Evolutionary conservation across 148 eudicot genomes (phyloP).

Genomic region (Pharnaceum exiguum): DNA sequence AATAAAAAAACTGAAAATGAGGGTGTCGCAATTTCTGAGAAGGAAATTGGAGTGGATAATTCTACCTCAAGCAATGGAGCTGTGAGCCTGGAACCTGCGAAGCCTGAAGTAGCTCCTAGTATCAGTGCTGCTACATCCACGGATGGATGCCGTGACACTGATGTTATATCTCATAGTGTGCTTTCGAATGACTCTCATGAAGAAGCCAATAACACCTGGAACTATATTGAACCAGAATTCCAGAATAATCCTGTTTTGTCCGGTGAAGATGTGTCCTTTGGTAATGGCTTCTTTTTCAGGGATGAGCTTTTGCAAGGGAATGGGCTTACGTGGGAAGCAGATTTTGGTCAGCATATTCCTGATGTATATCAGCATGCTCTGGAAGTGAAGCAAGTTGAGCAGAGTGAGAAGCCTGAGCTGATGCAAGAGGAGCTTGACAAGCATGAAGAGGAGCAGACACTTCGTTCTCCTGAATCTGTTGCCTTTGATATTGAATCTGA

Average conservation of each 20-base stretch:
- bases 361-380: constrained; percentile 39
- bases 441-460: constrained; percentile 13
- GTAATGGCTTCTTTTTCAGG: constrained; percentile 54
- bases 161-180: constrained; percentile 15
- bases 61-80: constrained; percentile 12
- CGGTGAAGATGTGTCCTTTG: constrained; percentile 53
- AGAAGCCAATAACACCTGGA: constrained; percentile 30
- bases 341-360: constrained; percentile 32
- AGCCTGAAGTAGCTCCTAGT: constrained; percentile 14
- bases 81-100: constrained; percentile 17
- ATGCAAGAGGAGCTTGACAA: constrained; percentile 17
- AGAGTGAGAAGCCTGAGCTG: constrained; percentile 25
- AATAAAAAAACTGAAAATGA: constrained; percentile 20
- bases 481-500: constrained; percentile 71
- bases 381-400: constrained; percentile 34
- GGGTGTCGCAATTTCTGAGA: neutral
- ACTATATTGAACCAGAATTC: constrained; percentile 30
- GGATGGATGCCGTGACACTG: constrained; percentile 22
- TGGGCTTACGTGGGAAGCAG: constrained; percentile 88
- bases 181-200: constrained; percentile 17
- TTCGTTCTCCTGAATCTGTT: constrained; percentile 48
- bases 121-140: constrained; percentile 17
- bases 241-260: constrained; percentile 43
- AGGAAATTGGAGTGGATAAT: constrained; percentile 21
- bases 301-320: constrained; percentile 92